Base-by-base conservation (phyloP, 2,329 filamentous ascomycete species). In the Xylaria sp. region DNA sequence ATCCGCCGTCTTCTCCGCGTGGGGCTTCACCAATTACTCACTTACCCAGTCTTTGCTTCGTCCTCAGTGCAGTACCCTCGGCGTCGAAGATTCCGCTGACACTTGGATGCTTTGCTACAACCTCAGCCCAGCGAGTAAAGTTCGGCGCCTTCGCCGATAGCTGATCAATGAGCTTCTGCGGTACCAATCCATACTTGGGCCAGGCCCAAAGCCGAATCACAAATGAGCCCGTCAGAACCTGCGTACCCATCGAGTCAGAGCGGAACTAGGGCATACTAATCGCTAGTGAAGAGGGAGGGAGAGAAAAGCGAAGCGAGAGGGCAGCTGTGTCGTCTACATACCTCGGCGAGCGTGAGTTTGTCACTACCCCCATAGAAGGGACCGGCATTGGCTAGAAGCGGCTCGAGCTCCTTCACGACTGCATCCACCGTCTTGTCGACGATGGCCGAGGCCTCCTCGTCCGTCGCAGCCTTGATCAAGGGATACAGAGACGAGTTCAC, bases 291-390 rank as follows among this genome's bases (percentile, higher is more conserved):
- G 31, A 15, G 2, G 20, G 41, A 33, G 6, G 31, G n/a, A 10
- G 15, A 6, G 8, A 20, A n/a, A 31, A 25, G 28, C 8, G 43
- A 56, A 4, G 13, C 58, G 8, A n/a, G n/a, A 48, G 36, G 63
- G 55, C 13, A 2, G 0, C 18, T 2, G 10, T 58, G 18, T 9
- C 7, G 61, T n/a, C 10, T 25, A 77, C 81, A 69, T 80, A 92
- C 92, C 87, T 96, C 93, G 12, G 90, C 93, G 43, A 94, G 80
- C 0, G 92, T 95, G 49, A 94, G 77, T 76, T 82, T 88, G 23
- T 86, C 82, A 61, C 85, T 88, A 0, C 90, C 90, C 1, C 87
- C 88, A 77, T 91, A 92, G 78, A 89, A 92, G 0, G 90, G 90
- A 1, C 78, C 81, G 0, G 85, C 85, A 62, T 84, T 82, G 2